Base-by-base conservation (phyloP, 768 basidiomycete genomes). In the Trametes cingulata region DNA sequence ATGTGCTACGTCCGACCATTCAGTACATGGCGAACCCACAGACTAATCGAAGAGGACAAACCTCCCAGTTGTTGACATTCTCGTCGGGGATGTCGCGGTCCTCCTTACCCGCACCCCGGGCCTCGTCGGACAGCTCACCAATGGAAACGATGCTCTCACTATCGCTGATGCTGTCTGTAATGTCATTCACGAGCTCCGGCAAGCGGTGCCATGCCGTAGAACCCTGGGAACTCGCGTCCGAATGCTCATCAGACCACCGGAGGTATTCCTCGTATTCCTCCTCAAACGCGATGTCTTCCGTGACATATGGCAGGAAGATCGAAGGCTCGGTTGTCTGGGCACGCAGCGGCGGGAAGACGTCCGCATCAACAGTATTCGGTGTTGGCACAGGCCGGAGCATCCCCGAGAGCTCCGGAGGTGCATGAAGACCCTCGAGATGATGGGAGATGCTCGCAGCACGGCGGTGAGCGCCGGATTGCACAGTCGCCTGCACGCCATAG, bases 241-340 rank as follows among this genome's bases (percentile, higher is more conserved):
- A 63, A 55, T 82, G 78, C 47, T 84, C 82, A 54, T 88, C 87
- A 3, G 86, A 82, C 80, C 82, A 89, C 17, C 89, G 90, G 25
- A 98, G 77, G 67, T 96, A 94, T 69, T 96, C 95, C 72, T 98
- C 95, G 68, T 97, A 98, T 69, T 97, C 95, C 69, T 94, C 93
- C 69, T 98, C 95, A 65, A 95, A 95, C 0, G 93, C 94, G 60
- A 93, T 90, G 66, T 94, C 91, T 71, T 98, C 96, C 1, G 92
- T 88, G 40, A 91, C 93, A 71, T 93, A 97, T 15, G 93, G 93
- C 20, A 94, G 79, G 77, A 94, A 93, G 45, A 90, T 87, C 14
- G 85, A 86, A 12, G 90, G 85, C 70, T 93, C 90, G 0, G 90
- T 87, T 1, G 90, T 89, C 67, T 91, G 90, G 41, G 91, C 90